A percentile compares a stretch with the other conserved stretches of the same genome.
Evolutionary conservation across 768 basidiomycete genomes (phyloP).

Genomic region (Amanita exitialis): DNA sequence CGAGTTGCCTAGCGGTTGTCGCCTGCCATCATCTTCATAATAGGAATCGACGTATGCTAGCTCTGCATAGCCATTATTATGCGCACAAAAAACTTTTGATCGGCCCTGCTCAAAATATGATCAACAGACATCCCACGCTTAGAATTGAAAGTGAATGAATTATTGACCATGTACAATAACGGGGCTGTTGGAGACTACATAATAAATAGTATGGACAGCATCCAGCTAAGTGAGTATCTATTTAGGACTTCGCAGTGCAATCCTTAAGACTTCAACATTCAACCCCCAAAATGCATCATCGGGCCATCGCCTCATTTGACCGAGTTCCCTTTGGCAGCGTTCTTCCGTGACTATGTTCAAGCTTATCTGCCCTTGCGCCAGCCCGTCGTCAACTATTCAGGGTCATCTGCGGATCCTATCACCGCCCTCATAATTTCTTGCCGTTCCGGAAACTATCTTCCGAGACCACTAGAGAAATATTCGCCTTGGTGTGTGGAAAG

Average conservation of each 20-base stretch:
- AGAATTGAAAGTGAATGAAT: no score
- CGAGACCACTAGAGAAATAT: neutral
- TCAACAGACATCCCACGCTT: neutral
- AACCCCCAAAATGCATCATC: neutral
- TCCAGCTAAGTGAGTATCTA: neutral
- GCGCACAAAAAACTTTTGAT: no score
- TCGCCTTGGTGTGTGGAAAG: neutral
- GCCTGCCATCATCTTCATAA: neutral
- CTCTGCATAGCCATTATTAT: no score
- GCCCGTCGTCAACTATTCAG: neutral
- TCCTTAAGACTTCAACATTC: neutral
- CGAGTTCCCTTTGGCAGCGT: neutral
- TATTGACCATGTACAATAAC: neutral
- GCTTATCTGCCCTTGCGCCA: neutral
- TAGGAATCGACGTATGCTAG: neutral
- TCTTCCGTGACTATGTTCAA: neutral
- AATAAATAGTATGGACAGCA: neutral
- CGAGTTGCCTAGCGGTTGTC: no score
- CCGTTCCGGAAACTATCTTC: neutral
- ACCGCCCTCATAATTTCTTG: neutral
- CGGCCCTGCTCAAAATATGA: neutral
- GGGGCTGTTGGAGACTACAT: neutral
- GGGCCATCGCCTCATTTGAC: neutral
- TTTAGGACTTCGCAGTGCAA: neutral
- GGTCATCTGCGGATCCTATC: neutral